Conservation (phyloP, 2,329 filamentous ascomycete genomes). For the Raffaelea ambrosiae region DNA sequence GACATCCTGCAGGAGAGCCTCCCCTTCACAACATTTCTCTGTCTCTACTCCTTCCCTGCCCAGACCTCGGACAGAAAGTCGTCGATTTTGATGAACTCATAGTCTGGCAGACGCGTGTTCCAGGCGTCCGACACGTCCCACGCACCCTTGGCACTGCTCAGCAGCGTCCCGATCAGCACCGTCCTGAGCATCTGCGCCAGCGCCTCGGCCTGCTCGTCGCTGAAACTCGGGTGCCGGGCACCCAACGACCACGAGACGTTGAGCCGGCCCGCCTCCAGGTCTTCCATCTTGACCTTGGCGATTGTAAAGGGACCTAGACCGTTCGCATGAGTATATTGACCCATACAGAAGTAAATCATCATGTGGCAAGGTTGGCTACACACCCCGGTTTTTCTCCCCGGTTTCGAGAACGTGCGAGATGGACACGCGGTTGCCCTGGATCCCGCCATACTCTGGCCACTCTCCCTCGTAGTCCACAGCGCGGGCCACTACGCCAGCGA, state of each 20-base stretch:
- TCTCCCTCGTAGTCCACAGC: conserved; percentile 33
- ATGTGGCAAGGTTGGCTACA: too few species aligned
- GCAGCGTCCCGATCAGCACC: conserved; percentile 31
- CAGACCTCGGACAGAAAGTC: conserved; percentile 25
- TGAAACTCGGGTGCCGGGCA: conserved; percentile 20
- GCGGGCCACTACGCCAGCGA: conserved; percentile 26
- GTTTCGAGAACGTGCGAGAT: conserved; percentile 29
- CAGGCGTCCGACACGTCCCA: conserved; percentile 33
- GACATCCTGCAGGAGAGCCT: too few species aligned
- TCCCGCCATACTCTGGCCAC: conserved; percentile 34
- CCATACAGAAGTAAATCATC: too few species aligned
- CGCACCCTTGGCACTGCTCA: conserved; percentile 27
- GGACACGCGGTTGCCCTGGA: conserved; percentile 27
- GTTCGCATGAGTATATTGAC: too few species aligned
- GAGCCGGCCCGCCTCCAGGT: conserved; percentile 34
- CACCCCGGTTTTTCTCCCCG: conserved; percentile 17
- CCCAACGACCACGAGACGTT: conserved; percentile 32
- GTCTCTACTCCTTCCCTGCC: not conserved
- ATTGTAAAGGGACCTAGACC: too few species aligned
- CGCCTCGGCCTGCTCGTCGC: conserved; percentile 21
- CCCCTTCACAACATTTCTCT: too few species aligned
- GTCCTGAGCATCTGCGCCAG: conserved; percentile 31
- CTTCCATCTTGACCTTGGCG: conserved; percentile 34
- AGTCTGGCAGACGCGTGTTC: conserved; percentile 34
- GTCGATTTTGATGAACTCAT: conserved; percentile 28